A percentile compares a stretch with the other conserved stretches of the same genome.
Evolutionary conservation across 148 eudicot genomes (phyloP).

Genomic region (Gaultheria prostrata): DNA sequence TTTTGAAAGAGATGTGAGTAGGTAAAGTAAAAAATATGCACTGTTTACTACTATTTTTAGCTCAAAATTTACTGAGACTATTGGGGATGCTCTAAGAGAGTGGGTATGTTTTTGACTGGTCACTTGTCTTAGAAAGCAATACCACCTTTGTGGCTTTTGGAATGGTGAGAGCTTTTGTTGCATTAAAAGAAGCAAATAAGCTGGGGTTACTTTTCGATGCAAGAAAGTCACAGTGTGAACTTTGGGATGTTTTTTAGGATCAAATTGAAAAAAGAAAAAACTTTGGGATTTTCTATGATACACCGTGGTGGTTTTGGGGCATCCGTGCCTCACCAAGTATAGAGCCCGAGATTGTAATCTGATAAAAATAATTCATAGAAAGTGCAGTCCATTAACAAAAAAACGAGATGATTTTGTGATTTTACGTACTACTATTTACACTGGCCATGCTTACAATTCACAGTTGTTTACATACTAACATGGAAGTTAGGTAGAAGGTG

Average conservation of each 20-base stretch:
- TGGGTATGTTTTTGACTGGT: slow-evolving; percentile 24
- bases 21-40: too few species aligned
- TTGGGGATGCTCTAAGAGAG: too few species aligned
- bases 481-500: too few species aligned
- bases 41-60: too few species aligned
- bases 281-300: background rate
- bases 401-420: too few species aligned
- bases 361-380: too few species aligned
- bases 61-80: too few species aligned
- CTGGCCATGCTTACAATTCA: background rate
- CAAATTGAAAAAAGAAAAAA: too few species aligned
- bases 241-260: slow-evolving; percentile 5
- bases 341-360: background rate
- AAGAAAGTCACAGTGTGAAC: slow-evolving; percentile 17
- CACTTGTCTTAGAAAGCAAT: slow-evolving; percentile 30
- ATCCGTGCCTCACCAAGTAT: background rate
- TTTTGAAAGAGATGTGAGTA: too few species aligned
- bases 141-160: slow-evolving; percentile 38
- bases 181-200: slow-evolving; percentile 45
- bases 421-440: background rate
- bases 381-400: too few species aligned
- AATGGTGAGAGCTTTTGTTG: slow-evolving; percentile 25
- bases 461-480: too few species aligned
- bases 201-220: slow-evolving; percentile 19
- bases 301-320: background rate